Evolutionary conservation across 768 basidiomycete genomes (phyloP), one percentile per base, ranked within the genome.

Genomic region (Russula dissimulans): DNA sequence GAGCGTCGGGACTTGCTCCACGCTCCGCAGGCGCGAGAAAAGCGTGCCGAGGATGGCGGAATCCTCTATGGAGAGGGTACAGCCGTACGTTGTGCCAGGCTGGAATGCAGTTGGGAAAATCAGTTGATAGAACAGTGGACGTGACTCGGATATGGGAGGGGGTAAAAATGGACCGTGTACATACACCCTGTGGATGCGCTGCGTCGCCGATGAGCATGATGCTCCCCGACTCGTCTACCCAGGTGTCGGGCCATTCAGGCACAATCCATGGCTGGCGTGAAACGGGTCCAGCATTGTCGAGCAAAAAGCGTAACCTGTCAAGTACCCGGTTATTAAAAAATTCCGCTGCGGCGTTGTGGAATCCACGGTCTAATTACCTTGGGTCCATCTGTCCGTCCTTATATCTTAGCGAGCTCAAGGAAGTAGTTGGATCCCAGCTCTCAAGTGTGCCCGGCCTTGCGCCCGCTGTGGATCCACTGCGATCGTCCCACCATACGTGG

Each of bases 201-300:
- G 71, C 59, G 56, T 77, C 76, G 11, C 76, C 76, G 36, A 77
- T 67, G 18, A 77, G 68, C 34, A 69, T 66, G 56, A 76, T 70
- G 42, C 68, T 69, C 46, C 68, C 70, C 8, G 69, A 67, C 5
- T 66, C 65, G 62, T 76, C 75, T 41, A 77, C 63, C 76, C 75
- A 76, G 15, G 57, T 72, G 34, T 71, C 69, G 32, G 75, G 71
- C 31, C 69, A 74, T 52, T 69, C 63, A 15, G 72, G 67, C 63
- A 73, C 74, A 68, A 75, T 68, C 17, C 74, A 67, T 12, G 74
- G 66, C 73, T 73, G 54, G 22, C 60, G 50, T 45, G 60, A 57
- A n/a, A 56, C 60, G 9, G 39, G 26, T 11, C 60, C 55, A 8
- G 41, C 39, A 5, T 57, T 57, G 54, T 64, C 60, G 22, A 64